Conservation (phyloP, 2,329 filamentous ascomycete species). For the Colletotrichum sp. region DNA sequence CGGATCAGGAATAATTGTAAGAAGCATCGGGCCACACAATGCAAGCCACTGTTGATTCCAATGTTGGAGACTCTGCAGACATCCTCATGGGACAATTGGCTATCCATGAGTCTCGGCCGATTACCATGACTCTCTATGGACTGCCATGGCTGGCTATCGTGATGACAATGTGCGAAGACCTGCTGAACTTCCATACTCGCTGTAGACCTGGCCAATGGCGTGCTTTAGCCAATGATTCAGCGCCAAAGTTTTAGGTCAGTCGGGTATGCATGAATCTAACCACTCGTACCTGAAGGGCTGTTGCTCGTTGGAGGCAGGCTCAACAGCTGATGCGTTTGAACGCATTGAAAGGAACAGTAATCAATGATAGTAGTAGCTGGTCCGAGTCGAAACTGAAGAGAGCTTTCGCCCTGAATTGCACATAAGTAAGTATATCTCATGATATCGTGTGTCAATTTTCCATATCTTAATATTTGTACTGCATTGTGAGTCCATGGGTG, state of each 20-base stretch:
- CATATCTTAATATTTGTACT: not conserved
- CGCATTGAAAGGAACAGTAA: not conserved
- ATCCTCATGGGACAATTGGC: not conserved
- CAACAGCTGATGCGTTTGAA: not conserved
- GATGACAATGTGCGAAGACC: not conserved
- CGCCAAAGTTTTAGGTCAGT: not conserved
- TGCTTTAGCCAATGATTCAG: not conserved
- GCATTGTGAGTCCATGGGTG: not conserved
- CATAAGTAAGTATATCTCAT: not conserved
- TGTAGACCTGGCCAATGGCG: not conserved
- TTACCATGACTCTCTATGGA: not conserved
- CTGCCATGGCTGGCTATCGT: not conserved
- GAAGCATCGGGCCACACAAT: not conserved
- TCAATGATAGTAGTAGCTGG: not conserved
- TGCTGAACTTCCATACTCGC: not conserved
- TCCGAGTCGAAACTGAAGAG: not conserved
- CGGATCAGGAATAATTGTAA: not conserved
- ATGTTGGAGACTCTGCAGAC: not conserved
- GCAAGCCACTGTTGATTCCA: not conserved
- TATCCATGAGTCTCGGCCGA: not conserved
- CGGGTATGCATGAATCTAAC: not conserved
- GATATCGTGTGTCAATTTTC: not conserved
- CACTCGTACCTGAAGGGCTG: not conserved
- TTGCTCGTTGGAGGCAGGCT: not conserved
- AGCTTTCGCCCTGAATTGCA: not conserved